These are phyloP conservation scores for Aspergillus chevalieri DNA, from an alignment of 2,329 filamentous ascomycete genomes.

Conservation along the genomic window DNA sequence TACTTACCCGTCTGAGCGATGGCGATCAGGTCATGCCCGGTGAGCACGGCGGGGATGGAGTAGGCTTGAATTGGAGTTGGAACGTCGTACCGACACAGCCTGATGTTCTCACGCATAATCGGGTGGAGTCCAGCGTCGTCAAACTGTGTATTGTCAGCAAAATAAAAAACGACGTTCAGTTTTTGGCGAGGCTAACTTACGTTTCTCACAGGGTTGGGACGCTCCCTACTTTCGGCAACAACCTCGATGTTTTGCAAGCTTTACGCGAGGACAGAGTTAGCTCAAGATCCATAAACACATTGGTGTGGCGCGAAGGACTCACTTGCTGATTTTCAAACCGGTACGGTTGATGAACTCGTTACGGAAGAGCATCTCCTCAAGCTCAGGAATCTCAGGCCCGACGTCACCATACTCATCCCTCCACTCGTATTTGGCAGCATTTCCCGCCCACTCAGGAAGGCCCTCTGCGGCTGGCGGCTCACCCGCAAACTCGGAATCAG, in stretches of 20 bases:
- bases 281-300: background rate
- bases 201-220: conserved; percentile 43
- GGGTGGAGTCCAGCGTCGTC: conserved; percentile 78
- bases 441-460: conserved; percentile 45
- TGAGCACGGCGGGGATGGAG: conserved; percentile 70
- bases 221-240: conserved; percentile 43
- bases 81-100: conserved; percentile 60
- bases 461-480: conserved; percentile 1
- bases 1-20: conserved; percentile 83
- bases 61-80: conserved; percentile 88
- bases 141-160: conserved; percentile 46
- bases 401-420: conserved; percentile 80
- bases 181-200: conserved; percentile 34
- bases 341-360: conserved; percentile 45
- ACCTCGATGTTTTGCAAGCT: conserved; percentile 47
- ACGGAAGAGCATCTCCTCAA: conserved; percentile 72
- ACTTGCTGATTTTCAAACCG: conserved; percentile 61
- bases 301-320: conserved; percentile 11
- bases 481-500: no score
- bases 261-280: conserved; percentile 5
- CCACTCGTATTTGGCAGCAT: conserved; percentile 73
- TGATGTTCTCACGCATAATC: conserved; percentile 69
- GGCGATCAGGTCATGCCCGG: conserved; percentile 75
- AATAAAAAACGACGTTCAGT: background rate
- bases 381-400: conserved; percentile 61